Base-by-base conservation (phyloP, 306 rosid species). In the Quercus mongolica region DNA sequence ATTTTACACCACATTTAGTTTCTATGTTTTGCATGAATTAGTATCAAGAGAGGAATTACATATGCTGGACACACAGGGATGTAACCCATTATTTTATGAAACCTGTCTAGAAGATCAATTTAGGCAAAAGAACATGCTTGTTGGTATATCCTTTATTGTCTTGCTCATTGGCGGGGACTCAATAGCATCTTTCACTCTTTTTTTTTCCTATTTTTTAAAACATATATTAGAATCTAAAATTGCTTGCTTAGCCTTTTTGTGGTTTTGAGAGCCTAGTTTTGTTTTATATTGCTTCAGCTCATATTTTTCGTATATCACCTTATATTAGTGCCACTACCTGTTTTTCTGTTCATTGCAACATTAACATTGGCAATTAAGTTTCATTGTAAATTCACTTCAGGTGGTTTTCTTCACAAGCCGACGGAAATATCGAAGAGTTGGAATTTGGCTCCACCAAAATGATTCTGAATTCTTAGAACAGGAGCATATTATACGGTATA, bases 391-490 rank as follows among this genome's bases (percentile, higher is more conserved):
- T 84, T 74, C 78, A 55, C 58, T 80, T 80, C 91, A 89, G 97
- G 93, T 28, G 88, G 89, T 75, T 85, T 87, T 87, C 86, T 87
- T 26, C 85, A 76, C 41, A 85, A 88, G 83, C 89, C 44, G 35
- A 74, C 73, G 3, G 91, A 86, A 59, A 76, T 79, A 31, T 75
- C 89, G n/a, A 85, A 84, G 84, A 87, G 76, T 76, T 85, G 88
- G 91, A 84, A 86, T 83, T 72, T 75, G 75, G 56, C 78, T 19
- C 82, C 80, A 4, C 87, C 85, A 41, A 87, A 87, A 81, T 89
- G 84, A 83, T 83, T 76, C 17, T 26, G 56, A 71, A 57, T 55
- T 57, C 58, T 63, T 38, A 25, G 67, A 56, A 76, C 75, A 61
- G 14, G 49, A 80, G 87, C 68, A 54, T 26, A 20, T 33, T 61